Base-by-base conservation (phyloP, 2,329 filamentous ascomycete genomes). In the Drechslerella coelobrocha region DNA sequence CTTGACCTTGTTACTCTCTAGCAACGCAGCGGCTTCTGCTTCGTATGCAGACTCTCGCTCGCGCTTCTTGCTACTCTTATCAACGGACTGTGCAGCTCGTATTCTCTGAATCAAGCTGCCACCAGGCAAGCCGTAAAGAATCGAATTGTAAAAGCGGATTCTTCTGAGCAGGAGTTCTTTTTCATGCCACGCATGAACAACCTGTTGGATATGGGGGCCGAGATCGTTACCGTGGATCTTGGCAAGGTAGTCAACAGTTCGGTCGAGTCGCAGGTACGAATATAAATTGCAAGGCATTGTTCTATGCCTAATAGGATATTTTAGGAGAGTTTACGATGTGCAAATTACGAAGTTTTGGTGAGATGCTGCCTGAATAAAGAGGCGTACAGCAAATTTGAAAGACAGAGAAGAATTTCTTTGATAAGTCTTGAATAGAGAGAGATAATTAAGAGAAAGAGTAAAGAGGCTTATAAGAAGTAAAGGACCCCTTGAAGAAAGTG, bases 261-360 rank as follows among this genome's bases (percentile, higher is more conserved):
- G 29, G 19, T 54, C 34, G 14, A 47, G 59, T 1, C 37, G 31
- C 23, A 47, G 48, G 37, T 53, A 12, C 23, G 59, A 54, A n/a
- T 47, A 54, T 3, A 43, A 23, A 21, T 53, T 52, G n/a, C 59
- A 61, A 17, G 59, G 59, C 59, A 61, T 61, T 31, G n/a, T 43
- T 17, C 29, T 37, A 14, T 9, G 6, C 12, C 17, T 50, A 50
- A 23, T 23, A 9, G n/a, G n/a, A n/a, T 45, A 45, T 9, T 45
- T 19, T 9, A 45, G 41, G 41, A 10, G 41, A 19, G 9, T n/a
- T n/a, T n/a, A n/a, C n/a, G n/a, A n/a, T n/a, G n/a, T n/a, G n/a
- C n/a, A n/a, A n/a, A n/a, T n/a, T n/a, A n/a, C n/a, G n/a, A n/a
- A n/a, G n/a, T n/a, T n/a, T n/a, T n/a, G n/a, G n/a, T n/a, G n/a